These are phyloP conservation scores for Coemansia sp. DNA, from an alignment of 192 early-diverging fungal species.

Conservation along the genomic window DNA sequence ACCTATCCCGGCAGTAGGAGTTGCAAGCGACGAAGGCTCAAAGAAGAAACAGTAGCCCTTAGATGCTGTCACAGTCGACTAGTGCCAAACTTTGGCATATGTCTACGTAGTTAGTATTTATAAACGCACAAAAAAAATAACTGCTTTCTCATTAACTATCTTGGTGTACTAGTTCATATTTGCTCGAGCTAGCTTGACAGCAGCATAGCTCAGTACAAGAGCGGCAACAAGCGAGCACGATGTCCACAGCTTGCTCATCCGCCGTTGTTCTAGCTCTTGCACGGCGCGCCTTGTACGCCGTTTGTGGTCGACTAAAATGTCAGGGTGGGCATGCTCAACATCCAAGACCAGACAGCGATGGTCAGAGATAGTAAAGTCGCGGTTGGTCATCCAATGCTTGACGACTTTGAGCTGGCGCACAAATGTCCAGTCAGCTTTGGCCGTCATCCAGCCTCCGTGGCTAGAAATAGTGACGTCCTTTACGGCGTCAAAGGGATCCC, in stretches of 20 bases:
- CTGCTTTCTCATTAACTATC: not conserved
- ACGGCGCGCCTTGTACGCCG: slow-evolving; percentile 22
- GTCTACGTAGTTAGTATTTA: not conserved
- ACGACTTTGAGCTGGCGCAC: slow-evolving; percentile 61
- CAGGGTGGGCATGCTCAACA: slow-evolving; percentile 43
- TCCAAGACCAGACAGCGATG: slow-evolving; percentile 73
- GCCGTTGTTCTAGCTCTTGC: slow-evolving; percentile 23
- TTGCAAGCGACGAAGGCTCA: not conserved
- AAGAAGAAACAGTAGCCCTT: slow-evolving; percentile 9
- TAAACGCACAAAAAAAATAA: not conserved
- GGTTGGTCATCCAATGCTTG: slow-evolving; percentile 63
- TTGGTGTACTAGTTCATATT: slow-evolving; percentile 10
- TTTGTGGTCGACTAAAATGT: slow-evolving; percentile 39
- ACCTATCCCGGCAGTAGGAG: slow-evolving; percentile 10
- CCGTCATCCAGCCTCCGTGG: slow-evolving; percentile 67
- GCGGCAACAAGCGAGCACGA: slow-evolving; percentile 41
- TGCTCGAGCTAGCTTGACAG: slow-evolving; percentile 25
- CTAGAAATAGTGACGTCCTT: slow-evolving; percentile 70
- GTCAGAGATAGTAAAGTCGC: slow-evolving; percentile 68
- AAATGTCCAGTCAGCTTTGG: slow-evolving; percentile 78
- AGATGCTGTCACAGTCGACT: not conserved
- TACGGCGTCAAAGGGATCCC: slow-evolving; percentile 68
- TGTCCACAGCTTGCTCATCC: slow-evolving; percentile 40
- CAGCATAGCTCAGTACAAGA: slow-evolving; percentile 28
- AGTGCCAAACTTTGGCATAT: not conserved